Base-by-base conservation (phyloP, 2,329 filamentous ascomycete genomes). In the Cercospora sp. region DNA sequence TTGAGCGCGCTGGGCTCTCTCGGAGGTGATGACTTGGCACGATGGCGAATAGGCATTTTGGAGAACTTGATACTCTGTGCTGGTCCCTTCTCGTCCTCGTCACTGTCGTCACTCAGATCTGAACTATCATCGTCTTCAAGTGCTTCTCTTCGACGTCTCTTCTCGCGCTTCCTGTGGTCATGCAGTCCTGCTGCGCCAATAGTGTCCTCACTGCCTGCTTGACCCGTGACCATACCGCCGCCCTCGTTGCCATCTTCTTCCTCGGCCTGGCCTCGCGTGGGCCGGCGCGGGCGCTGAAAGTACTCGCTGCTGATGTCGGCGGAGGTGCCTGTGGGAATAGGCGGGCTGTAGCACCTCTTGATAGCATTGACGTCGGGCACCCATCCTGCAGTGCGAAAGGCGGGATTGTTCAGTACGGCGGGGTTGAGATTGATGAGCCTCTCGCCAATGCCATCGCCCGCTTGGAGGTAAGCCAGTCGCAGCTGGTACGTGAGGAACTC, bases 1-100 rank as follows among this genome's bases (percentile, higher is more conserved):
- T 69, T 70, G 26, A 71, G 51, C 4, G 69, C 70, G 57, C 61
- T 67, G 13, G 68, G 63, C 48, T 69, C 64, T 30, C 63, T 73
- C 0, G 69, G 68, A 3, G 94, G 94, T 59, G 94, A 97, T 0
- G 94, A 97, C 10, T 92, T 94, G 28, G 94, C 92, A 65, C 94
- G 89, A 72, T 89, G 89, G 31, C 94, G 88, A 53, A 97, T 86
- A 1, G 95, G 94, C 92, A 97, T 94, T 81, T 98, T 98, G 60
- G 91, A 89, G 80, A 99, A 99, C 77, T 94, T 94, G 78, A 98
- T 97, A 78, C 96, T 92, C 77, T 96, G 92, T 2, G 91, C 90
- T 55, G 91, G 90, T 64, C 91, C 89, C 62, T 80, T 79, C 66
- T 69, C 75, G 26, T 92, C 90, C 26, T 94, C 91, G 61, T 95